phyloP scores from a whole-genome alignment of 805 yeast species.

The Ogataea naganishii region DNA sequence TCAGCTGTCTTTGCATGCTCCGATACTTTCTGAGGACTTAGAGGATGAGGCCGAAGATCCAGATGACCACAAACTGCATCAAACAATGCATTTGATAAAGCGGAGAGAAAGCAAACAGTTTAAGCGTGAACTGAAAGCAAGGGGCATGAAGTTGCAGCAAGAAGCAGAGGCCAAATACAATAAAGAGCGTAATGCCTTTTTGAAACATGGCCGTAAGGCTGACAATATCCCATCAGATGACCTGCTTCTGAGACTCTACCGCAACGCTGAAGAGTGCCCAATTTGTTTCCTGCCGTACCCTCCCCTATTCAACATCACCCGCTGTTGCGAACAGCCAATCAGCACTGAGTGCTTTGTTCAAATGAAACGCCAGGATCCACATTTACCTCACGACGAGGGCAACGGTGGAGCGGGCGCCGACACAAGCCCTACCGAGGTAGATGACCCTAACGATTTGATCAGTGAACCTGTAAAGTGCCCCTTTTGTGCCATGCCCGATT shows the following conservation, averaged over 20 bases:
- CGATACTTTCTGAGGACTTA: slow-evolving; percentile 34
- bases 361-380: slow-evolving; percentile 86
- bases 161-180: slow-evolving; percentile 24
- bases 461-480: slow-evolving; percentile 92
- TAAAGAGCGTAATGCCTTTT: slow-evolving; percentile 21
- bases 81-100: slow-evolving; percentile 34
- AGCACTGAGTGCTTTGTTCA: slow-evolving; percentile 97
- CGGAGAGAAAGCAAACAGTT: slow-evolving; percentile 40
- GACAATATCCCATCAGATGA: slow-evolving; percentile 30
- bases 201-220: slow-evolving; percentile 15
- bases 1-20: slow-evolving; percentile 49
- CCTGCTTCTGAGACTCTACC: slow-evolving; percentile 52
- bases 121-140: slow-evolving; percentile 29
- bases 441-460: slow-evolving; percentile 55
- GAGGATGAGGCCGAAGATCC: slow-evolving; percentile 52
- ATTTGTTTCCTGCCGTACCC: slow-evolving; percentile 90
- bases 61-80: slow-evolving; percentile 49
- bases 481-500: slow-evolving; percentile 80
- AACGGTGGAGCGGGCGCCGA: slow-evolving; percentile 10
- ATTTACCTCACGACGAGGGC: slow-evolving; percentile 74
- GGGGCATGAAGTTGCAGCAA: slow-evolving; percentile 27
- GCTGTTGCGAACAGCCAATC: slow-evolving; percentile 89
- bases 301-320: slow-evolving; percentile 59
- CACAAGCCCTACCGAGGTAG: slow-evolving; percentile 11
- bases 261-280: slow-evolving; percentile 77